Percentiles rank a stretch among this genome's conserved stretches.
Evolutionary conservation across 1,284 basidiomycete genomes (phyloP).

Genomic region (Golubevia sp.): DNA sequence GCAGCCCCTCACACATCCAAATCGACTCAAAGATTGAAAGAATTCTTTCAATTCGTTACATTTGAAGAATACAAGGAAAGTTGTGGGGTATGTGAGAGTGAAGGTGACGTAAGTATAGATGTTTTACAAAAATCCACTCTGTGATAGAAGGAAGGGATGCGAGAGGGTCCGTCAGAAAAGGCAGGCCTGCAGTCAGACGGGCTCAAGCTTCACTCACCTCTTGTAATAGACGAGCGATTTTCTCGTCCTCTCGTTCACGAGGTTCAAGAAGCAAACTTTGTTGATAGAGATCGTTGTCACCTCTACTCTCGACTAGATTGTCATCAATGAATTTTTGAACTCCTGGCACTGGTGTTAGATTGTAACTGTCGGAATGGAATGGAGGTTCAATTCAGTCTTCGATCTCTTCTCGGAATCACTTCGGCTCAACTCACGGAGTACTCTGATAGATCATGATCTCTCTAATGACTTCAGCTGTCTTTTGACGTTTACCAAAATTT

Average conservation of each 20-base stretch:
- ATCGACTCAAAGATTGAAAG: too few species aligned
- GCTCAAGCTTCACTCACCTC: too few species aligned
- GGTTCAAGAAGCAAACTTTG: conserved; percentile 85
- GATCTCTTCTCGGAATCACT: neutral
- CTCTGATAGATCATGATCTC: conserved; percentile 96
- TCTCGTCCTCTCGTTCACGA: conserved; percentile 77
- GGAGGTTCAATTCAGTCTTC: too few species aligned
- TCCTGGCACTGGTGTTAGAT: conserved; percentile 73
- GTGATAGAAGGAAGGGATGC: too few species aligned
- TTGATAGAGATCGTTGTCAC: conserved; percentile 69
- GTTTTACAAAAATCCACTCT: too few species aligned
- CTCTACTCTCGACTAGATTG: conserved; percentile 65
- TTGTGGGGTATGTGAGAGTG: too few species aligned
- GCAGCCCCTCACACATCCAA: too few species aligned
- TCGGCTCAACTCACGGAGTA: conserved; percentile 65
- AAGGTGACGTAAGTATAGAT: too few species aligned
- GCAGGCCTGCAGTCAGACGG: too few species aligned
- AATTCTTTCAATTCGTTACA: too few species aligned
- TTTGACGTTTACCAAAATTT: conserved; percentile 94
- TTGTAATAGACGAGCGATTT: neutral
- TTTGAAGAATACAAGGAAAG: too few species aligned
- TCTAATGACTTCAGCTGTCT: conserved; percentile 89
- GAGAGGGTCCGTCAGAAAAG: too few species aligned
- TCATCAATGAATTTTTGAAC: conserved; percentile 80
- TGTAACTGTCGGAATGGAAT: conserved; percentile 66